Conservation (phyloP, 371 early-diverging fungal species). For the Dichotomocladium elegans region DNA sequence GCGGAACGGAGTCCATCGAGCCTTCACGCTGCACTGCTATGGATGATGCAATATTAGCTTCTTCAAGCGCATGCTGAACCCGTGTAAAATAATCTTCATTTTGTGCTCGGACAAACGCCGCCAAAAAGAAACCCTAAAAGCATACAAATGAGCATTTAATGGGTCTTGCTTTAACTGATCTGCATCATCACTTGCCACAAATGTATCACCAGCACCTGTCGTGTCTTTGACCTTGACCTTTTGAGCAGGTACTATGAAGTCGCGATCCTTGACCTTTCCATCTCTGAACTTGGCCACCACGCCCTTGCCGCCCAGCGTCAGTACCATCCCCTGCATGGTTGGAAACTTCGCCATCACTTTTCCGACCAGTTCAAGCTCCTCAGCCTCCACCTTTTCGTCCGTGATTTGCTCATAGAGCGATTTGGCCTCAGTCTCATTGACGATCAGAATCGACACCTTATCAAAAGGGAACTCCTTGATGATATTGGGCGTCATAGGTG, state of each 20-base stretch:
- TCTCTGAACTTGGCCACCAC: slow-evolving; percentile 47
- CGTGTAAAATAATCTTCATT: slow-evolving; percentile 32
- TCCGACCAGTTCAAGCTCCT: slow-evolving; percentile 33
- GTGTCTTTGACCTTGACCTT: slow-evolving; percentile 62
- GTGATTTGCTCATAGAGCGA: slow-evolving; percentile 35
- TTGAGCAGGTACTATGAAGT: slow-evolving; percentile 38
- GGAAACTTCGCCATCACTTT: slow-evolving; percentile 36
- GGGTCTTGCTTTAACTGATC: neutral
- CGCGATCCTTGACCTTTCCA: slow-evolving; percentile 19
- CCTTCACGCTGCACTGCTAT: slow-evolving; percentile 57
- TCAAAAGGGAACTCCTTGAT: slow-evolving; percentile 54
- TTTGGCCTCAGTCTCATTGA: slow-evolving; percentile 78
- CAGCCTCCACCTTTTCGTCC: slow-evolving; percentile 14
- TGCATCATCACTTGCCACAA: slow-evolving; percentile 63
- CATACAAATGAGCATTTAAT: neutral
- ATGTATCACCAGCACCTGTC: slow-evolving; percentile 83
- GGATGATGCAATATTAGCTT: slow-evolving; percentile 57
- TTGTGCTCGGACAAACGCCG: slow-evolving; percentile 47
- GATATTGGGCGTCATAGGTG: slow-evolving; percentile 69
- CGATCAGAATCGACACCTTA: slow-evolving; percentile 68
- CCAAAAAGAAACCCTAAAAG: slow-evolving; percentile 71
- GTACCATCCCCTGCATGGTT: slow-evolving; percentile 55
- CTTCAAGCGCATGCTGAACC: slow-evolving; percentile 39
- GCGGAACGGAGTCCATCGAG: slow-evolving; percentile 63
- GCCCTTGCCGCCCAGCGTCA: slow-evolving; percentile 76